Evolutionary conservation across 805 yeast species (phyloP), one percentile per base, ranked within the genome.

Genomic region (Lipomyces orientalis): DNA sequence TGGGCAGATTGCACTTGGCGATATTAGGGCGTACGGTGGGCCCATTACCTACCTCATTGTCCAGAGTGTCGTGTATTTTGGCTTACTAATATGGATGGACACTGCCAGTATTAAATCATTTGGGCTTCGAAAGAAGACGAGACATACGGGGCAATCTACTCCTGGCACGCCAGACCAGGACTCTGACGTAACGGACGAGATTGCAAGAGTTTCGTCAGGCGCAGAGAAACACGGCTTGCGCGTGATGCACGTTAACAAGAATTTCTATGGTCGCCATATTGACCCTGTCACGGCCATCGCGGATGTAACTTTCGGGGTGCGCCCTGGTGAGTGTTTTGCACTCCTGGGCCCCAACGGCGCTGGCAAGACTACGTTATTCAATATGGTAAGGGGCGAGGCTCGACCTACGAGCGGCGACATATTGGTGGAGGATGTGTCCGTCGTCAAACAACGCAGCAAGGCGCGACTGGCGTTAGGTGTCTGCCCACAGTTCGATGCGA

Each of bases 281-380:
- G 33, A 8, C 25, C 33, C 33, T 9, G 31, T 22, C 55, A 57
- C 59, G 14, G 79, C 72, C 4, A 75, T 75, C 9, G 74, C 75
- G 6, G 77, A 77, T 58, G 75, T 77, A 9, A 68, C 77, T 2
- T 76, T 75, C 64, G 76, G 76, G 7, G 77, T 77, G 29, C 57
- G 54, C 33, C 69, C 67, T 8, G 74, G 74, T 10, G 79, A 77
- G 55, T 71, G 76, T 43, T 77, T 77, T 70, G 80, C 77, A 1
- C 70, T 77, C 46, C 72, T 77, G 35, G 80, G 80, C 0, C 80
- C 80, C 10, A 77, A 77, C 59, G 80, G 80, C 46, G 80, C 80
- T 2, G 80, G 80, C 6, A 77, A 77, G 61, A 75, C 79, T 1
- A 77, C 80, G 3, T 66, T 73, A 2, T 75, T 77, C 64, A 75